Percentiles rank a stretch among this genome's conserved stretches.
Evolutionary conservation across 2,329 filamentous ascomycete genomes (phyloP).

Genomic region (Coniochaeta hoffmannii): DNA sequence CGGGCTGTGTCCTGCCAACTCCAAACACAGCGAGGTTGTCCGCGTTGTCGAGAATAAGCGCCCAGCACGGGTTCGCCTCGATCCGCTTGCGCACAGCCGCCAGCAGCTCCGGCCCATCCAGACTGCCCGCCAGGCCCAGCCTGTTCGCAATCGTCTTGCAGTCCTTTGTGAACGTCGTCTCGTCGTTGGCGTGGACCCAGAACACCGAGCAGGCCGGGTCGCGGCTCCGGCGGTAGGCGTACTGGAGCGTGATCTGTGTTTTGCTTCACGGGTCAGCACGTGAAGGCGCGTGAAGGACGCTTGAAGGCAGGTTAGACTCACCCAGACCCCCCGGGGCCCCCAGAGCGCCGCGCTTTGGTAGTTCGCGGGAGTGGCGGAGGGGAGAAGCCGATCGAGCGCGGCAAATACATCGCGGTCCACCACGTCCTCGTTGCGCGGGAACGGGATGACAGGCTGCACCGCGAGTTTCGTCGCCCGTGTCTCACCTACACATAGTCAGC

Average conservation of each 20-base stretch:
- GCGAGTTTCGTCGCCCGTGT: background rate
- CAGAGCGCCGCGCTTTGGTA: background rate
- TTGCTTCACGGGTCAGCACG: conserved; percentile 19
- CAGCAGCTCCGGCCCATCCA: conserved; percentile 14
- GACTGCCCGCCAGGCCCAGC: conserved; percentile 13
- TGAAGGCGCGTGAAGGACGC: background rate
- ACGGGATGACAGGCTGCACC: background rate
- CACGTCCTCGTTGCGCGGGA: background rate
- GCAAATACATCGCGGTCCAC: background rate
- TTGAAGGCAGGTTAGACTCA: conserved; percentile 7
- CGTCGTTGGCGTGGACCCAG: conserved; percentile 27
- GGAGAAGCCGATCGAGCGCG: background rate
- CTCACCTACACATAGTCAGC: background rate
- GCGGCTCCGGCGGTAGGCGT: conserved; percentile 20
- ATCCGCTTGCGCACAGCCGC: conserved; percentile 8
- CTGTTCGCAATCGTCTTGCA: conserved; percentile 21
- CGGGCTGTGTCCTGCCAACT: conserved; percentile 1
- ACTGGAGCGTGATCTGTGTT: conserved; percentile 29
- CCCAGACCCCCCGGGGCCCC: conserved; percentile 13
- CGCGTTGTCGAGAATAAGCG: background rate
- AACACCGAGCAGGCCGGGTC: conserved; percentile 22
- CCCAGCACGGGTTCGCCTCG: conserved; percentile 3
- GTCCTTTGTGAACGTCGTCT: conserved; percentile 21
- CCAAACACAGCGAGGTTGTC: conserved; percentile 7
- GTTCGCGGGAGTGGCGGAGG: background rate